phyloP scores from a whole-genome alignment of 305 asterid genomes.

The Fraxinus dipetala region DNA sequence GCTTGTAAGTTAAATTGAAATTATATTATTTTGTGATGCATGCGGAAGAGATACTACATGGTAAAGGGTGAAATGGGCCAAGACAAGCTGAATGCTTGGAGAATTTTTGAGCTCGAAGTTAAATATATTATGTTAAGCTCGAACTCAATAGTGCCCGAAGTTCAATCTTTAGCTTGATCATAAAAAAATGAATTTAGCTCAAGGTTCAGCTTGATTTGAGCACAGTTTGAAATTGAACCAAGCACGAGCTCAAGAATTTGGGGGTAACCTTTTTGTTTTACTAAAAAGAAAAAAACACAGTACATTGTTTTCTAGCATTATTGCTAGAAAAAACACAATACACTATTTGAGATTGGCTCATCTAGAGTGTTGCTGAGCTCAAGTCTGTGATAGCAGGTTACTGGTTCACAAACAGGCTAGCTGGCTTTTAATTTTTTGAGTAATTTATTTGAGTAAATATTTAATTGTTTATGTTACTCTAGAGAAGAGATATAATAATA shows the following conservation, averaged over 20 bases:
- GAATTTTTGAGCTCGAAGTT: neutral
- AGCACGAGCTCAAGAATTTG: neutral
- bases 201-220: neutral
- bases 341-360: neutral
- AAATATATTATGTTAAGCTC: neutral
- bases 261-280: neutral
- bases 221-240: neutral
- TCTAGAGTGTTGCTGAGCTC: neutral
- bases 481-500: neutral
- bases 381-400: neutral
- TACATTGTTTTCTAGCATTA: neutral
- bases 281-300: neutral
- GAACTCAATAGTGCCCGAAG: neutral
- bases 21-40: neutral
- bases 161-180: neutral
- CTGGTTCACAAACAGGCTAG: neutral
- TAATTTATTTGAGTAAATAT: neutral
- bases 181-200: neutral
- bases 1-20: slow-evolving; percentile 53
- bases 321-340: neutral
- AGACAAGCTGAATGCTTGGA: slow-evolving; percentile 1
- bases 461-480: neutral
- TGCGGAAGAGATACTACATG: neutral
- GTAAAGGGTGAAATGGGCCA: neutral
- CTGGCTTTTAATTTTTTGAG: neutral